Evolutionary conservation across 805 yeast species (phyloP).

Genomic region (Candida silvatica): DNA sequence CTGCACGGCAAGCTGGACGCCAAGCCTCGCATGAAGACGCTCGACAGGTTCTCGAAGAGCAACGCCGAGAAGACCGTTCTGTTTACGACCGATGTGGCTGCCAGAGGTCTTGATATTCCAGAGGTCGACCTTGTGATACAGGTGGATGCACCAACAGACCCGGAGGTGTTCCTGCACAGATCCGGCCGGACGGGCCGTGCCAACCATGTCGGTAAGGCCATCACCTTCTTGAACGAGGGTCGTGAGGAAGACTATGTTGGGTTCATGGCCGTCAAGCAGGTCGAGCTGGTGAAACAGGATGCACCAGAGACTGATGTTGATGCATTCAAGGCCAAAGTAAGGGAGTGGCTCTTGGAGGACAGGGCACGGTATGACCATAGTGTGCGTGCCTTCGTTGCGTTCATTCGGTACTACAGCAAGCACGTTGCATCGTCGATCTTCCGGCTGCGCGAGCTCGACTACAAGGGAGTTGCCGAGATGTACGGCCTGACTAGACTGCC

Average conservation of each 20-base stretch:
- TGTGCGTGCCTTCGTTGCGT: slow-evolving; percentile 73
- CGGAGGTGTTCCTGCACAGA: slow-evolving; percentile 85
- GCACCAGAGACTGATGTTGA: slow-evolving; percentile 13
- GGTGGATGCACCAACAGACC: slow-evolving; percentile 89
- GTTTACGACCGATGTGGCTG: slow-evolving; percentile 97
- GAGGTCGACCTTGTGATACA: slow-evolving; percentile 94
- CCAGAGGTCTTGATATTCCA: slow-evolving; percentile 92
- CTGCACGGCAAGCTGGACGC: slow-evolving; percentile 90
- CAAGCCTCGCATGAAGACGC: slow-evolving; percentile 65
- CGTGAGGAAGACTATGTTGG: slow-evolving; percentile 77
- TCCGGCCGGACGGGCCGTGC: slow-evolving; percentile 96
- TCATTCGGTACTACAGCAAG: slow-evolving; percentile 73
- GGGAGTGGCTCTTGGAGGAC: slow-evolving; percentile 60
- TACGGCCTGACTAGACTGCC: slow-evolving; percentile 83
- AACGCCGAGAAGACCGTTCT: slow-evolving; percentile 46
- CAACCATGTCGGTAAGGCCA: slow-evolving; percentile 71
- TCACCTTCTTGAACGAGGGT: slow-evolving; percentile 63
- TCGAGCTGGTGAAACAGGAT: slow-evolving; percentile 36
- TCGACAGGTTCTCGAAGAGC: slow-evolving; percentile 48
- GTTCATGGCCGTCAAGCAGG: slow-evolving; percentile 67
- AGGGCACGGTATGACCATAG: slow-evolving; percentile 78
- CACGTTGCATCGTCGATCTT: slow-evolving; percentile 87
- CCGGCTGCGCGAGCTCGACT: slow-evolving; percentile 63
- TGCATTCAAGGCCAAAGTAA: slow-evolving; percentile 23
- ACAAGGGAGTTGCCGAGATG: slow-evolving; percentile 59